Evolutionary conservation across 352 stramenopile species (phyloP), one percentile per base, ranked within the genome.

Genomic region (Phytophthora sojae): DNA sequence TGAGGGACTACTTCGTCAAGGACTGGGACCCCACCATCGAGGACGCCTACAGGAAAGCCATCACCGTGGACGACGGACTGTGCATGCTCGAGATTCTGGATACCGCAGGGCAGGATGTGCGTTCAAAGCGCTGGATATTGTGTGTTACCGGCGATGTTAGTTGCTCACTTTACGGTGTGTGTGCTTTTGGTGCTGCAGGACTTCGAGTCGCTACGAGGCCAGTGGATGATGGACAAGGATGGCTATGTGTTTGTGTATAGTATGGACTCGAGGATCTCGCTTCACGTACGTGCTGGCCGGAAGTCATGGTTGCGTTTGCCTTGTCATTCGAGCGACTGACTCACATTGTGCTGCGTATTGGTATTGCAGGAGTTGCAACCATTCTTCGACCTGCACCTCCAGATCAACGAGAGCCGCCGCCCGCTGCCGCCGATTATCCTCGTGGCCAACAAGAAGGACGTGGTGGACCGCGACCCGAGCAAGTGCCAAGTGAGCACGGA

Each of bases 211-310:
- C 69, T 97, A 30, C 81, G 92, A 57, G 86, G 85, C 19, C 89
- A 96, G 70, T 97, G 90, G 86, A 97, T 97, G 89, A 96, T 96
- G 87, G 90, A 95, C 76, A 96, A 96, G 68, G 87, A 96, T 77
- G 90, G 87, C 68, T 96, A 96, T 71, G 86, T 96, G 62, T 97
- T 97, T 86, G 90, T 97, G 60, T 97, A 96, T 79, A 93, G 83
- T 77, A 95, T 97, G 85, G 87, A 96, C 79, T 95, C 88, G 64
- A 83, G 88, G 44, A 91, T 92, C 71, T 95, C 86, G 62, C 81
- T 97, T 45, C 86, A 96, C 70, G 86, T 92, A 88, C 35, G 75
- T 73, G 60, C 6, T 63, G 47, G 21, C 32, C 19, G 29, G 25
- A 15, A 26, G 0, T 3, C n/a, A 6, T 17, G 8, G 6, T 14